Conservation (phyloP, 108 stramenopile genomes). For the Epipyxis sp. region DNA sequence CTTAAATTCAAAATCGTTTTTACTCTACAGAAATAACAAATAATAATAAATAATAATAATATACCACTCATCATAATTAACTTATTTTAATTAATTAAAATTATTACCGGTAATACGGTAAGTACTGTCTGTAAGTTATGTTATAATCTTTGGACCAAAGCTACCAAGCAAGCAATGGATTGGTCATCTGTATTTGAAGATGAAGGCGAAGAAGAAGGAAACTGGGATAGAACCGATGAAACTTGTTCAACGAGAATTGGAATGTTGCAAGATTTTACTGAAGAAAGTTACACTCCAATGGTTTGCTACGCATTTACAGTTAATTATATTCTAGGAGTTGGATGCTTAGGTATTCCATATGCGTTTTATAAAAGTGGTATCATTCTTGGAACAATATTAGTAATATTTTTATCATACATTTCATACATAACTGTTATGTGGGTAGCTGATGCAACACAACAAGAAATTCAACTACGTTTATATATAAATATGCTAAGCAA, state of each 20-base stretch:
- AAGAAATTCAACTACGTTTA: background rate
- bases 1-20: no score
- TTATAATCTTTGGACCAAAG: no score
- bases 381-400: constrained; percentile 38
- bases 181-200: constrained; percentile 31
- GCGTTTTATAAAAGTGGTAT: constrained; percentile 51
- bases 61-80: no score
- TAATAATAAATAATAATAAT: no score
- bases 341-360: constrained; percentile 56
- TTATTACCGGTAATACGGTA: no score
- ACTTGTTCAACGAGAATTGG: background rate
- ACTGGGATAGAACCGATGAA: constrained; percentile 1
- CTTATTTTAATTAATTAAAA: no score
- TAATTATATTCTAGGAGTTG: constrained; percentile 62
- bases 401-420: constrained; percentile 40
- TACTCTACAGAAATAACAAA: no score
- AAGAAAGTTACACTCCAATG: constrained; percentile 32
- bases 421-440: constrained; percentile 52
- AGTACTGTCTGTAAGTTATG: no score
- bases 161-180: no score
- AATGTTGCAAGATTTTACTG: background rate
- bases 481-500: background rate
- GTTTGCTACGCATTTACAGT: constrained; percentile 52
- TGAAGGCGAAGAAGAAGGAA: constrained; percentile 23
- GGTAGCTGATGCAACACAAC: constrained; percentile 49